Conservation (phyloP, 208 protist genomes). For the Novymonas esmeraldas region DNA sequence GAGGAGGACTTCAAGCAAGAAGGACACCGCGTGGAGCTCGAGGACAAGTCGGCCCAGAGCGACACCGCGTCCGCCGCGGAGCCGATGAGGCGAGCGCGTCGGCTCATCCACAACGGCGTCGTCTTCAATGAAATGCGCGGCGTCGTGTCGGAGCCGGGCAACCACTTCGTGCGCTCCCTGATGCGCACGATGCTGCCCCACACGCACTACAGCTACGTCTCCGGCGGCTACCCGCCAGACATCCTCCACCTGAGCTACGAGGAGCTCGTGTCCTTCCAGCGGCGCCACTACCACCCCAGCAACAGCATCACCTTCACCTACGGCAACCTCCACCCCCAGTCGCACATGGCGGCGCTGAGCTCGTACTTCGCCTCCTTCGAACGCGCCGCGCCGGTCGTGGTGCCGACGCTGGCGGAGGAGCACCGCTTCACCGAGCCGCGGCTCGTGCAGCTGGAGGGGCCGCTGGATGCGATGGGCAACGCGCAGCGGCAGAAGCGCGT, state of each 20-base stretch:
- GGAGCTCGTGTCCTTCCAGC: conserved; percentile 89
- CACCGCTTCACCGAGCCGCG: conserved; percentile 54
- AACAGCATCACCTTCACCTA: conserved; percentile 93
- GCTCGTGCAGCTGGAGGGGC: conserved; percentile 61
- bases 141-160: conserved; percentile 84
- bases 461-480: conserved; percentile 86
- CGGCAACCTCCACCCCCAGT: conserved; percentile 74
- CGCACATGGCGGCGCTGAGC: conserved; percentile 72
- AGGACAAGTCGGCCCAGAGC: conserved; percentile 26
- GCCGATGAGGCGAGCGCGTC: conserved; percentile 15
- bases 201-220: conserved; percentile 90
- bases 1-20: conserved; percentile 93
- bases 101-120: conserved; percentile 89
- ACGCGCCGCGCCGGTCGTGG: conserved; percentile 34
- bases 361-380: conserved; percentile 69
- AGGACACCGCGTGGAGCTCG: conserved; percentile 90
- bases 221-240: conserved; percentile 89
- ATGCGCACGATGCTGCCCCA: conserved; percentile 83
- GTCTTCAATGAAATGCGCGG: conserved; percentile 96
- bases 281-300: conserved; percentile 90
- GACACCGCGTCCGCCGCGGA: neutral
- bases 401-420: conserved; percentile 61
- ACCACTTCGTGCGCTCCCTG: conserved; percentile 72
- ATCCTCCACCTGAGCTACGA: conserved; percentile 89
- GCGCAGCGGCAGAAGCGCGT: conserved; percentile 80